A percentile compares a stretch with the other conserved stretches of the same genome.
Evolutionary conservation across 2,329 filamentous ascomycete genomes (phyloP).

Genomic region (Penicillium expansum): DNA sequence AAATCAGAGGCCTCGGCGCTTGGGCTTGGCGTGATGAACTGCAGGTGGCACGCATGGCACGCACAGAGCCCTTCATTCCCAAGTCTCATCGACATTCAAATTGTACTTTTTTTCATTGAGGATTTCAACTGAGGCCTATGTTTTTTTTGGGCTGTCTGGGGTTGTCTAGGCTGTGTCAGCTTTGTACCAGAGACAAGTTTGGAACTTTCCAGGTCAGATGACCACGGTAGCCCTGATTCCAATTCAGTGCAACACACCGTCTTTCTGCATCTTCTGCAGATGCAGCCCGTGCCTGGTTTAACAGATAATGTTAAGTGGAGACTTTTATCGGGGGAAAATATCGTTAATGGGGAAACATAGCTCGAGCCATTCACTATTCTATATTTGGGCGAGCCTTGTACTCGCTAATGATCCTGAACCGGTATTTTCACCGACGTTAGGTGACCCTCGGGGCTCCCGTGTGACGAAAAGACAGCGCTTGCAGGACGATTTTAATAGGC

Average conservation of each 20-base stretch:
- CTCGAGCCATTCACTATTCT: constrained; percentile 4
- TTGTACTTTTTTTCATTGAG: constrained; percentile 1
- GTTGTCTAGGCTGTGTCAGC: not conserved
- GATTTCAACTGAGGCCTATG: not conserved
- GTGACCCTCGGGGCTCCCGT: constrained; percentile 5
- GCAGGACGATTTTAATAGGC: constrained; percentile 30
- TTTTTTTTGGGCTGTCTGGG: not conserved
- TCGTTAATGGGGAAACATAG: constrained; percentile 1
- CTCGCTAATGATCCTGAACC: not conserved
- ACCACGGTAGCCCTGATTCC: constrained; percentile 12
- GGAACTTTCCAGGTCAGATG: constrained; percentile 17
- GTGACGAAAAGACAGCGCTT: constrained; percentile 32
- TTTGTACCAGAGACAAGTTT: constrained; percentile 16
- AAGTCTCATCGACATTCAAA: constrained; percentile 15
- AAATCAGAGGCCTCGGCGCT: constrained; percentile 16
- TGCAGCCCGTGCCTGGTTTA: not conserved
- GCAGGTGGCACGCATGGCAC: constrained; percentile 19
- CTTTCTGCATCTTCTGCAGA: constrained; percentile 1
- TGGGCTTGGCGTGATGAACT: constrained; percentile 25
- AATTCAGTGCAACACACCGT: not conserved
- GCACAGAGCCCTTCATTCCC: constrained; percentile 4
- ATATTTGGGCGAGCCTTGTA: constrained; percentile 4
- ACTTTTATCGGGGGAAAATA: not conserved
- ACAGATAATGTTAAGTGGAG: constrained; percentile 10
- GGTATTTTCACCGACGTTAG: not conserved